These are phyloP conservation scores for Cercophora samala DNA, from an alignment of 495 filamentous ascomycete species.

Conservation along the genomic window DNA sequence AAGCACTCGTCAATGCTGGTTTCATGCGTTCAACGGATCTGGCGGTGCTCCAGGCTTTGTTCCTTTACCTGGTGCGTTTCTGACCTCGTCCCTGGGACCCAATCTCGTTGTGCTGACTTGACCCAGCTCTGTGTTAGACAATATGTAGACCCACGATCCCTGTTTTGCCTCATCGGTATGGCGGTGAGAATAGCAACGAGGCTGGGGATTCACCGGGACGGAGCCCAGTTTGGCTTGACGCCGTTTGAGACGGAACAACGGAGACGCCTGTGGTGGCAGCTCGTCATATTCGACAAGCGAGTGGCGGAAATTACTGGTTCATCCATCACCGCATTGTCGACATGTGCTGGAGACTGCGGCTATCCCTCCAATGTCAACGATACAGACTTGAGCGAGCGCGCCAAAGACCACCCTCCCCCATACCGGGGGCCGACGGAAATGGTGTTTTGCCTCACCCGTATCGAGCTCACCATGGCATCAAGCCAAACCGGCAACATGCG, in stretches of 20 bases:
- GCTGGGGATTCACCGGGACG: slow-evolving; percentile 65
- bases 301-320: slow-evolving; percentile 63
- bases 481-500: slow-evolving; percentile 31
- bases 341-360: slow-evolving; percentile 44
- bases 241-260: slow-evolving; percentile 69
- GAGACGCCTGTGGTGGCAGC: slow-evolving; percentile 69
- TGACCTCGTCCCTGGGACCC: background rate
- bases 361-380: slow-evolving; percentile 57
- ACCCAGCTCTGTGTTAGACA: slow-evolving; percentile 43
- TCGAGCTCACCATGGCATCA: slow-evolving; percentile 49
- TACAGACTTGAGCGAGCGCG: slow-evolving; percentile 48
- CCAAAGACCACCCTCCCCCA: slow-evolving; percentile 43
- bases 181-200: slow-evolving; percentile 66
- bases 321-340: slow-evolving; percentile 55
- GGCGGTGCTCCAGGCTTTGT: slow-evolving; percentile 52
- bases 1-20: slow-evolving; percentile 54
- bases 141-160: slow-evolving; percentile 46
- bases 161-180: slow-evolving; percentile 58
- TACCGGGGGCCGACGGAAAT: slow-evolving; percentile 50
- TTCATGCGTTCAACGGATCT: slow-evolving; percentile 56
- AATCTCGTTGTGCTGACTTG: slow-evolving; percentile 22
- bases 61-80: slow-evolving; percentile 52
- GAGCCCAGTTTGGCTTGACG: slow-evolving; percentile 55
- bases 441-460: slow-evolving; percentile 47
- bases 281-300: slow-evolving; percentile 61